phyloP scores from a whole-genome alignment of 2,329 filamentous ascomycete species.

The Lasiodiplodia theobromae region DNA sequence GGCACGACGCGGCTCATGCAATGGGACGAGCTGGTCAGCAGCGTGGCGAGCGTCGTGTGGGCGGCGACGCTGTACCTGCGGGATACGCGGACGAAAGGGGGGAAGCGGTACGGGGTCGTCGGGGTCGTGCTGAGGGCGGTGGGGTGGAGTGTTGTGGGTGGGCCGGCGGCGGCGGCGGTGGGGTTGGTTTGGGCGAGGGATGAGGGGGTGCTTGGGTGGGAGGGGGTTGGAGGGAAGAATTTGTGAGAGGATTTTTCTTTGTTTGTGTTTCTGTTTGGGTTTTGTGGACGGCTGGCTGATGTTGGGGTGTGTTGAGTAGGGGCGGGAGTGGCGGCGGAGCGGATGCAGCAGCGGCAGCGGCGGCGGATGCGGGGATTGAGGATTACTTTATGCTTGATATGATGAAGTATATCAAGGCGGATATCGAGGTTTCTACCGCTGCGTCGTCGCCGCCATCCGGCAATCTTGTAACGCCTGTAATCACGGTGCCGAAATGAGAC shows the following conservation, averaged over 20 bases:
- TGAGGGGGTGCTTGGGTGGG: conserved; percentile 1
- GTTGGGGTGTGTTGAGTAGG: background rate
- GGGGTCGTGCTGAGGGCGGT: conserved; percentile 1
- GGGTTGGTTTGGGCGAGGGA: conserved; percentile 25
- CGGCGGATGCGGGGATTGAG: background rate
- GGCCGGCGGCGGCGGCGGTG: conserved; percentile 24
- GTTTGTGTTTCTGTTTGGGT: background rate
- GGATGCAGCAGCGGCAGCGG: too few species aligned
- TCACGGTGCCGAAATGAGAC: too few species aligned
- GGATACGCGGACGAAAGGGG: background rate
- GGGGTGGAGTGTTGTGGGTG: conserved; percentile 18
- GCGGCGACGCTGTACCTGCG: conserved; percentile 1
- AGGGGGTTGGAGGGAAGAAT: background rate
- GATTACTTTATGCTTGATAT: conserved; percentile 14
- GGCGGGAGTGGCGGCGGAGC: too few species aligned
- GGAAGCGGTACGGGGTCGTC: background rate
- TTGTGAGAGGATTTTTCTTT: background rate
- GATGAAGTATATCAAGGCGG: conserved; percentile 8
- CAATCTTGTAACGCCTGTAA: too few species aligned
- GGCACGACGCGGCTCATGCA: conserved; percentile 22
- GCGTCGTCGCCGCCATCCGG: too few species aligned
- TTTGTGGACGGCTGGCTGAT: background rate
- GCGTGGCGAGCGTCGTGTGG: background rate
- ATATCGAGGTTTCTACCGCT: background rate
- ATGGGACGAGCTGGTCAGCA: conserved; percentile 26